Base-by-base conservation (phyloP, 2,329 filamentous ascomycete species). In the Neopestalotiopsis sp. region DNA sequence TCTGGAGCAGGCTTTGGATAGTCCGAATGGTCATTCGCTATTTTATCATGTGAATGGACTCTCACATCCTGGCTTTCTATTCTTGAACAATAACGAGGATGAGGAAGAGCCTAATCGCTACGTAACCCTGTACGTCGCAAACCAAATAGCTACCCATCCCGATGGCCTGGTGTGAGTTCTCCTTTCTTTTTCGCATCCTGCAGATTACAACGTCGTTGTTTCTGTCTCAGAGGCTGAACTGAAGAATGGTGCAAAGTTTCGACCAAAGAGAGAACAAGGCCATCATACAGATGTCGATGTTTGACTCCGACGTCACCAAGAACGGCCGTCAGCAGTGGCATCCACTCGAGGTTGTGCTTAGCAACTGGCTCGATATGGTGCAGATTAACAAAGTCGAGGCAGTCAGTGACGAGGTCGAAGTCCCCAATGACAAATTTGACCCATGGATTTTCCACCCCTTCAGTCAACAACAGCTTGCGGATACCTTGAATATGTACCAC, bases 271-370 rank as follows among this genome's bases (percentile, higher is more conserved):
- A 49, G 20, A 67, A 62, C 13, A 49, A 60, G 34, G 71, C 71
- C 58, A 71, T 72, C 57, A 71, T 72, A 66, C 67, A 69, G 14
- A 66, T 67, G 42, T 61, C 68, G 49, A 60, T 61, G 13, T 32
- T 61, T n/a, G 67, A 67, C 67, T 38, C 20, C 10, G 56, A 38
- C 38, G 42, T 65, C 30, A 69, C 67, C 56, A 67, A 58, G 28
- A 73, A 73, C 60, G 70, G 68, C 58, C 71, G 69, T 28, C 69
- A 66, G 49, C 56, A 67, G 13, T 74, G 73, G 71, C 34, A 73
- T 67, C 73, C 71, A 17, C 69, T 74, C n/a, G 72, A 74, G 59
- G 67, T 70, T 14, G 67, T 74, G 30, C 66, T 74, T 12, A 67
- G 45, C 40, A 56, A 64, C 4, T 74, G 72, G 72, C 61, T 73